Percentiles rank a stretch among this genome's conserved stretches.
Evolutionary conservation across 371 early-diverging fungal species (phyloP).

Genomic region (Funneliformis caledonium): DNA sequence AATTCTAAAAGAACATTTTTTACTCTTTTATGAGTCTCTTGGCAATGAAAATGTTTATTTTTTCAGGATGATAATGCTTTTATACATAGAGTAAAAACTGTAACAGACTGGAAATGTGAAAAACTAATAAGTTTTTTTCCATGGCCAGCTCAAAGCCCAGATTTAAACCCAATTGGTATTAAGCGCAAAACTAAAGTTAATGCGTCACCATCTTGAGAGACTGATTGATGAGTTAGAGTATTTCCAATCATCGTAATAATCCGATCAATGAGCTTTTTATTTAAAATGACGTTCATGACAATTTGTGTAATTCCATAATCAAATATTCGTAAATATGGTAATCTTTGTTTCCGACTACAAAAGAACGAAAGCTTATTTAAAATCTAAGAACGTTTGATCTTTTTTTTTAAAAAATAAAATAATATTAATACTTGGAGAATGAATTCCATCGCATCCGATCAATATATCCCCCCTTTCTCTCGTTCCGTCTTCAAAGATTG

Average conservation of each 20-base stretch:
- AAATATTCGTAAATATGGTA: not conserved
- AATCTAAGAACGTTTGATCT: too few relatives aligned
- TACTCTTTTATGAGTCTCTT: too few relatives aligned
- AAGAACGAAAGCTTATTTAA: not conserved
- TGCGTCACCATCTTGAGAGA: not conserved
- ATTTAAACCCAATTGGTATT: not conserved
- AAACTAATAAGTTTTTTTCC: too few relatives aligned
- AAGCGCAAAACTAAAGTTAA: not conserved
- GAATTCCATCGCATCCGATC: conserved; percentile 5
- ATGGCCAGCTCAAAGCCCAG: too few relatives aligned
- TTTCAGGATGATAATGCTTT: too few relatives aligned
- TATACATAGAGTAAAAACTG: too few relatives aligned
- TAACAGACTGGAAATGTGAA: too few relatives aligned
- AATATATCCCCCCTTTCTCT: not conserved
- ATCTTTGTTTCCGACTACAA: conserved; percentile 10
- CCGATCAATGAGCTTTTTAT: not conserved
- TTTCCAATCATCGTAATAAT: not conserved
- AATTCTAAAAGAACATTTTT: too few relatives aligned
- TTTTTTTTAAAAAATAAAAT: too few relatives aligned
- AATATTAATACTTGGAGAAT: conserved; percentile 1
- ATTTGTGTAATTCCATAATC: not conserved
- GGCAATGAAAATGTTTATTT: too few relatives aligned
- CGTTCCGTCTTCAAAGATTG: not conserved
- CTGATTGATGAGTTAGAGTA: not conserved
- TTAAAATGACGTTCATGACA: not conserved